These are phyloP conservation scores for Multifurca ochricompacta DNA, from an alignment of 768 basidiomycete genomes.

Conservation along the genomic window DNA sequence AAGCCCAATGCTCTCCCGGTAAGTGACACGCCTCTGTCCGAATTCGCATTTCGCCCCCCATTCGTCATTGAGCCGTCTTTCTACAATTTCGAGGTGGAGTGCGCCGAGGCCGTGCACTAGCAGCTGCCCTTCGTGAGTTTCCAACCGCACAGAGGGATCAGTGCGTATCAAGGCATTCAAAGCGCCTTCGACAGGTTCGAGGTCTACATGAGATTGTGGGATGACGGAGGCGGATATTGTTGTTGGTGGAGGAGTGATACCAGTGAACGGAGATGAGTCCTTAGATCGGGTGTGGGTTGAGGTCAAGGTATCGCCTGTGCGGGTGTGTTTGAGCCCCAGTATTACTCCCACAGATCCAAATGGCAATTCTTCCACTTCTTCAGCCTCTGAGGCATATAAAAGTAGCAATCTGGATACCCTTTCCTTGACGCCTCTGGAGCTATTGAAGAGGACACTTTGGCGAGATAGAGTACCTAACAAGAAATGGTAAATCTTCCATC, in stretches of 20 bases:
- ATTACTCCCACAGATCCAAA: conserved; percentile 82
- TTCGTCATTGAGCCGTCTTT: conserved; percentile 71
- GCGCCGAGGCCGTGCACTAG: conserved; percentile 79
- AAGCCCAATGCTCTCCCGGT: conserved; percentile 51
- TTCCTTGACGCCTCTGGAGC: conserved; percentile 61
- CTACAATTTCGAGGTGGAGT: conserved; percentile 83
- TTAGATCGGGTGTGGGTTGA: conserved; percentile 35
- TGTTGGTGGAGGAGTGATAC: conserved; percentile 70
- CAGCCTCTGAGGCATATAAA: conserved; percentile 65
- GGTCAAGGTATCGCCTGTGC: conserved; percentile 81
- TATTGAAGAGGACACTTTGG: conserved; percentile 55
- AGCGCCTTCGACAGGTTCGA: conserved; percentile 70
- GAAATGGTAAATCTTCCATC: conserved; percentile 6
- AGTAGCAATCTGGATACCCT: conserved; percentile 67
- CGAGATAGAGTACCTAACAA: conserved; percentile 57
- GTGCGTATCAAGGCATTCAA: conserved; percentile 68
- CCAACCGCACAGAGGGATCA: conserved; percentile 80
- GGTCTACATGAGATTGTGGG: conserved; percentile 71
- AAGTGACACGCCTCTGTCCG: conserved; percentile 70
- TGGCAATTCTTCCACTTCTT: conserved; percentile 73
- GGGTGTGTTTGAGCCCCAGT: conserved; percentile 73
- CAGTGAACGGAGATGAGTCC: conserved; percentile 40
- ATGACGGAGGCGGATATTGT: conserved; percentile 81
- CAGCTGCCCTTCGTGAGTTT: conserved; percentile 74
- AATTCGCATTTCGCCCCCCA: conserved; percentile 75